A percentile compares a stretch with the other conserved stretches of the same genome.
Conservation (phyloP, 768 basidiomycete species). For the Hypholoma sublateritium region DNA sequence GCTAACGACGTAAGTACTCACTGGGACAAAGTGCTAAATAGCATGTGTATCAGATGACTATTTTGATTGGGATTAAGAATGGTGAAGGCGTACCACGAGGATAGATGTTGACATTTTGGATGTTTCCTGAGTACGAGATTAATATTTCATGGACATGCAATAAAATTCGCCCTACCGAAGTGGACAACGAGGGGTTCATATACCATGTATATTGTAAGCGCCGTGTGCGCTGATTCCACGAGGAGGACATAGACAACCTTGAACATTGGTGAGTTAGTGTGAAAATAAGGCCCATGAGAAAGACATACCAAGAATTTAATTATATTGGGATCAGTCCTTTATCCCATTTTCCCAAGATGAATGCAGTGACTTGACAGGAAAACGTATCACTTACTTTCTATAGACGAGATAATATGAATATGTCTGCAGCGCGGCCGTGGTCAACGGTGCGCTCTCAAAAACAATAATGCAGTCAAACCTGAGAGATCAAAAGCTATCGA, state of each 20-base stretch:
- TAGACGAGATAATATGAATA: conserved; percentile 4
- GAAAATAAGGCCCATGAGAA: not conserved
- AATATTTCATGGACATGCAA: not conserved
- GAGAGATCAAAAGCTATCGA: conserved; percentile 7
- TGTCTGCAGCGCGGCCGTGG: not conserved
- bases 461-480: not conserved
- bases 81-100: not conserved
- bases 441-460: not conserved
- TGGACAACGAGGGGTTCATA: conserved; percentile 22
- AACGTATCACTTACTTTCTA: not conserved
- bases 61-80: not conserved
- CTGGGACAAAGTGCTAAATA: conserved; percentile 1
- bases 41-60: not conserved
- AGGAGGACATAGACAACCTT: conserved; percentile 25
- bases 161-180: conserved; percentile 13
- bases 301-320: conserved; percentile 12
- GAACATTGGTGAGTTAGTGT: no score
- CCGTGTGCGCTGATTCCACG: conserved; percentile 23
- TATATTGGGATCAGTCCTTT: conserved; percentile 13
- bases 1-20: not conserved
- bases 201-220: conserved; percentile 19
- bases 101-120: not conserved
- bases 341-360: not conserved
- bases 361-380: not conserved
- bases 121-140: not conserved